Evolutionary conservation across 176 grass and related monocot species (phyloP), one percentile per base, ranked within the genome.

Genomic region (Luzula sylvatica): DNA sequence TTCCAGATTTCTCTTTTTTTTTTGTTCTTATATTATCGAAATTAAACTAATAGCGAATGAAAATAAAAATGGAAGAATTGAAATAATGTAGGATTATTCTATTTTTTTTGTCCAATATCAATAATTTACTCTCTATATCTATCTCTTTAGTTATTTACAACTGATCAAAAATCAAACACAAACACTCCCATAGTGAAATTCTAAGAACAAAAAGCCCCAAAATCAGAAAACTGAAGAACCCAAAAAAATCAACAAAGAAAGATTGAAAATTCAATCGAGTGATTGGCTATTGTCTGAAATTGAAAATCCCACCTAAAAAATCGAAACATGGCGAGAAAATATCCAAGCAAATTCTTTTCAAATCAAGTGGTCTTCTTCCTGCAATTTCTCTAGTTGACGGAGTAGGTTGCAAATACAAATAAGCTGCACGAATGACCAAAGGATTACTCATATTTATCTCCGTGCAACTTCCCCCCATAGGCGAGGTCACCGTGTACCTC

Each of bases 401-500:
- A 19, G 81, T 84, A 35, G 78, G 70, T 57, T 90, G 86, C 17
- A 90, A 77, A 72, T 90, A 90, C 35, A 72, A 67, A 66, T 84
- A 84, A 29, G 80, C 86, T 2, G 80, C 86, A 38, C 83, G 79
- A 72, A 83, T 90, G 42, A 90, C 86, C 20, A 90, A 77, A 13
- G 80, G 86, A 65, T 89, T 82, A 19, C 75, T 81, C 46, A 89
- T 89, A 58, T 71, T 55, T 19, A 89, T 80, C 67, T 89, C 84
- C 12, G 63, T 60, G 43, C 78, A 78, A 65, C 74, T 72, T n/a
- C 26, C 55, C 61, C 26, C 55, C 24, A 16, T 16, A 41, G 2
- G 49, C 21, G 25, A 64, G 75, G 44, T 22, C 15, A 52, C 53
- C 3, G 76, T 54, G 60, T 68, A 83, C 55, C 67, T 52, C 7